Base-by-base conservation (phyloP, 768 basidiomycete species). In the Tulasnella sp. region DNA sequence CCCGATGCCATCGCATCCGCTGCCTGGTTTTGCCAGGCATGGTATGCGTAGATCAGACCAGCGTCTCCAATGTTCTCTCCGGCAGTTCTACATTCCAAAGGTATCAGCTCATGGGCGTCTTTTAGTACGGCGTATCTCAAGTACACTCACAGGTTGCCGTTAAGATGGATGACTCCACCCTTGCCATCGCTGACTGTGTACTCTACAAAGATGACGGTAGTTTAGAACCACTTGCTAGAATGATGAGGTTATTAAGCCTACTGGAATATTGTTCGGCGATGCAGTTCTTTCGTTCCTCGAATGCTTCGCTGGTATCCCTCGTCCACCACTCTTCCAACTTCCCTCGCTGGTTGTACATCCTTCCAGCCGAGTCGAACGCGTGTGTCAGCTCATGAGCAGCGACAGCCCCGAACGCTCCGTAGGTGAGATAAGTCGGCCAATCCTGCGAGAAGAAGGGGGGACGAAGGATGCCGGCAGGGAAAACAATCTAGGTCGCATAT, bases 391-490 rank as follows among this genome's bases (percentile, higher is more conserved):
- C 95, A 69, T 99, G 95, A 0, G 90, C 81, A 23, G 92, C 93
- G 19, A 96, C 85, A 51, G 86, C 83, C 13, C 94, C 96, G 67
- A 98, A 96, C 1, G 91, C 83, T 21, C 93, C 95, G 64, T 95
- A 98, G 27, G 83, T 79, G 60, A 98, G 75, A 70, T 96, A 95
- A 29, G 80, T 76, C 3, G 96, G 96, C 90, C 91, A 95, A 58
- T 82, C 76, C 54, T 80, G 75, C 3, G 79, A 80, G 76, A 93
- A 97, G 79, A 93, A 97, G 0, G 94, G 94, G 1, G 89, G 85
- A 64, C 85, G 90, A 17, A 98, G 73, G 66, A 98, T 93, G 24
- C 96, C 96, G 21, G 96, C 95, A 8, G 96, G 94, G 75, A 99
- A 97, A 21, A 92, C 89, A 53, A 94, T 92, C 85, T 89, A 58